Conservation (phyloP, 164 flowering plant genomes). For the Houttuynia cordata region DNA sequence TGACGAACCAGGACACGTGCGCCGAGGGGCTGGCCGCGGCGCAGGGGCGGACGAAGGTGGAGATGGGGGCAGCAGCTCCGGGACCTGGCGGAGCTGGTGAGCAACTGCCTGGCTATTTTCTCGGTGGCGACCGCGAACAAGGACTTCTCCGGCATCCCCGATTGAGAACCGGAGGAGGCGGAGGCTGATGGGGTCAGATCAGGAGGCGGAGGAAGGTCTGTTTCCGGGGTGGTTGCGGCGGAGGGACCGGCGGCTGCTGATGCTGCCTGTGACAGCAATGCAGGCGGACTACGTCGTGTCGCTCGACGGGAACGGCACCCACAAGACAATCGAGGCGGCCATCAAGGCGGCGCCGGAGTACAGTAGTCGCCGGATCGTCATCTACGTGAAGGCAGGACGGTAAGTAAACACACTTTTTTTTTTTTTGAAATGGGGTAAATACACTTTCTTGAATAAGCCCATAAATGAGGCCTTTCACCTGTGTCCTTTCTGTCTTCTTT, state of each 20-base stretch:
- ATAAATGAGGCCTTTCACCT: too few species aligned
- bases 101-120: constrained; percentile 66
- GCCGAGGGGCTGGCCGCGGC: constrained; percentile 48
- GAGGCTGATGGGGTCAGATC: constrained; percentile 7
- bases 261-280: constrained; percentile 29
- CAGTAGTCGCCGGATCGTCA: constrained; percentile 49
- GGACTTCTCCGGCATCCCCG: constrained; percentile 70
- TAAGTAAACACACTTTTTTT: constrained; percentile 22
- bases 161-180: constrained; percentile 62
- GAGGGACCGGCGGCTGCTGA: constrained; percentile 42
- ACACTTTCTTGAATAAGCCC: too few species aligned
- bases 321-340: constrained; percentile 58
- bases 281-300: constrained; percentile 72
- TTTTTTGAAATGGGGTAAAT: too few species aligned
- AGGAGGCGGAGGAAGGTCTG: constrained; percentile 11
- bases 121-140: constrained; percentile 26
- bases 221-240: constrained; percentile 57
- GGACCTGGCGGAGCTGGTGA: constrained; percentile 44
- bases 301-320: constrained; percentile 56
- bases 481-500: neutral
- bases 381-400: constrained; percentile 85
- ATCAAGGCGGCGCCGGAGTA: constrained; percentile 71
- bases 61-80: constrained; percentile 26
- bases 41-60: constrained; percentile 39
- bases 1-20: constrained; percentile 95